Evolutionary conservation across 2,329 filamentous ascomycete genomes (phyloP).

Genomic region (Hymenoscyphus fraxineus): DNA sequence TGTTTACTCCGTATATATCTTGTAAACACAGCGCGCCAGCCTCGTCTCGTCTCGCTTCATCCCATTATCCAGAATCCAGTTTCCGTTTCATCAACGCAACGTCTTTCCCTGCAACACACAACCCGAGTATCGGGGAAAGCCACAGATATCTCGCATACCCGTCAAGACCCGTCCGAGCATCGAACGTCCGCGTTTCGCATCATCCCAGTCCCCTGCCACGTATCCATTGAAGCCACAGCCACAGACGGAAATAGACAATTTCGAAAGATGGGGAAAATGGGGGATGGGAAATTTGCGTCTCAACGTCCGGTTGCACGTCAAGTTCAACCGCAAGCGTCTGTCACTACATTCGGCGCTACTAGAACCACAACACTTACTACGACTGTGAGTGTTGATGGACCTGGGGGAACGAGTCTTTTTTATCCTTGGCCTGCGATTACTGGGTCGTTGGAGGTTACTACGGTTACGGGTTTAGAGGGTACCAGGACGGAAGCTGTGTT

Average conservation of each 20-base stretch:
- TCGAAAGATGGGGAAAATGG: background rate
- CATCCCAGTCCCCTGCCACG: background rate
- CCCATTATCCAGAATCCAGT: too few species aligned
- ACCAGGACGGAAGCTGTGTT: slow-evolving; percentile 8
- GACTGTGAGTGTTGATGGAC: slow-evolving; percentile 11
- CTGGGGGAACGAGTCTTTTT: slow-evolving; percentile 6
- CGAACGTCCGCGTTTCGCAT: background rate
- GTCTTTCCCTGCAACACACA: background rate
- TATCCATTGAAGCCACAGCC: background rate
- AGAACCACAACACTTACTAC: slow-evolving; percentile 16
- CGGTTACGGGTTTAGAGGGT: background rate
- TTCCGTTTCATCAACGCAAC: background rate
- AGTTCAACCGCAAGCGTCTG: background rate
- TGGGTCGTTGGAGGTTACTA: slow-evolving; percentile 9
- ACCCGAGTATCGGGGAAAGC: background rate
- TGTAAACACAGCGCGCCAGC: background rate
- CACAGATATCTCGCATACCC: slow-evolving; percentile 1
- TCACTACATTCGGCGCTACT: slow-evolving; percentile 14
- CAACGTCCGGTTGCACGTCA: background rate
- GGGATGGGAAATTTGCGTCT: too few species aligned
- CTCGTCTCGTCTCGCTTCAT: background rate
- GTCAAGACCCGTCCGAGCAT: background rate
- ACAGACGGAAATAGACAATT: slow-evolving; percentile 2
- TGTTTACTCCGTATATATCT: too few species aligned
- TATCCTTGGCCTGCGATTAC: slow-evolving; percentile 14